These are phyloP conservation scores for Turnera subulata DNA, from an alignment of 345 rosid genomes.

Conservation along the genomic window DNA sequence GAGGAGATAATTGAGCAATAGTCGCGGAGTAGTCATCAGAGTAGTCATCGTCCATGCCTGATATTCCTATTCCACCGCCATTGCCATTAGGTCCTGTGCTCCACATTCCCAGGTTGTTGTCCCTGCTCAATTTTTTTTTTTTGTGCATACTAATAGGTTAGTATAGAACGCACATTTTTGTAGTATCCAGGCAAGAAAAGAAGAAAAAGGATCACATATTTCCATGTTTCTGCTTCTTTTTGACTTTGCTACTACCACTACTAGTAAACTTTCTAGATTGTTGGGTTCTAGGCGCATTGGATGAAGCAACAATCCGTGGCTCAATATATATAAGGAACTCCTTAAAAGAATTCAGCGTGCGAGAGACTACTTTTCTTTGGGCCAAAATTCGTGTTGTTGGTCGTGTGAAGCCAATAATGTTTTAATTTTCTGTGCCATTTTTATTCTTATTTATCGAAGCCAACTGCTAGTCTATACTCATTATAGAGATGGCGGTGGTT, in stretches of 20 bases:
- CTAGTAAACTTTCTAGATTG: neutral
- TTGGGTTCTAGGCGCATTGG: neutral
- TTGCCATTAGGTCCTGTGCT: conserved; percentile 44
- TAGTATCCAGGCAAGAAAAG: neutral
- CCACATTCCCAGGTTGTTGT: conserved; percentile 85
- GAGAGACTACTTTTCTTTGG: too few species aligned
- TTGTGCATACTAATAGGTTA: neutral
- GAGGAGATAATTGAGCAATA: conserved; percentile 21
- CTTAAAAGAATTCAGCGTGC: too few species aligned
- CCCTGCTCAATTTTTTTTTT: conserved; percentile 28
- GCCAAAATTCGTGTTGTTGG: too few species aligned
- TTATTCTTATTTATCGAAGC: too few species aligned
- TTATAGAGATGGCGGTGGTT: neutral
- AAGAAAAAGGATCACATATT: neutral
- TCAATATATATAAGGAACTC: too few species aligned
- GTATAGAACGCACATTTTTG: too few species aligned
- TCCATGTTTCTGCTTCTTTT: neutral
- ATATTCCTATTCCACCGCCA: conserved; percentile 19
- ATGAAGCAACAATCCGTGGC: too few species aligned
- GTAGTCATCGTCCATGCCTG: conserved; percentile 28
- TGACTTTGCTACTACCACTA: neutral
- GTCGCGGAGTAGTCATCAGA: conserved; percentile 52
- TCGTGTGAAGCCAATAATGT: too few species aligned
- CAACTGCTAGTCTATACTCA: too few species aligned
- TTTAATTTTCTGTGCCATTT: too few species aligned